Percentiles rank a stretch among this genome's conserved stretches.
phyloP scores from a whole-genome alignment of 306 rosid species.

The Echinosophora koreensis region DNA sequence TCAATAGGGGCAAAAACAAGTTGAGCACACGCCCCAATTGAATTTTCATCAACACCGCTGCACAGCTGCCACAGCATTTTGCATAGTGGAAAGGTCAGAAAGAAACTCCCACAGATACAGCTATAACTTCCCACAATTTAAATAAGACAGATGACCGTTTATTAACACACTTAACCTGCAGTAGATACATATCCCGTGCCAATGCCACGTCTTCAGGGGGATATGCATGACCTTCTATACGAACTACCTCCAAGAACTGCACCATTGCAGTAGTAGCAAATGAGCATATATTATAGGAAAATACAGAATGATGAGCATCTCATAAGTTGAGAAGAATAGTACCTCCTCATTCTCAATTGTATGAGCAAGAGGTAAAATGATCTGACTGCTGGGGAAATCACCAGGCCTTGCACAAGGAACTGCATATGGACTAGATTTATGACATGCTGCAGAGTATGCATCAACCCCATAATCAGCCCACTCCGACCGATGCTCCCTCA shows the following conservation, averaged over 20 bases:
- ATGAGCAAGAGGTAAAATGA: slow-evolving; percentile 89
- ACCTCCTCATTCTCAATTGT: slow-evolving; percentile 98
- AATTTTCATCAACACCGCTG: slow-evolving; percentile 91
- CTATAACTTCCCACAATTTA: background rate
- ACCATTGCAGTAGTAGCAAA: slow-evolving; percentile 20
- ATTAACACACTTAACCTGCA: slow-evolving; percentile 63
- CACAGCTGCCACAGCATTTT: slow-evolving; percentile 67
- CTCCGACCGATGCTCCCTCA: slow-evolving; percentile 97
- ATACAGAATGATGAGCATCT: background rate
- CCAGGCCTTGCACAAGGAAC: slow-evolving; percentile 91
- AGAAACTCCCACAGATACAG: background rate
- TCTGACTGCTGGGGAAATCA: slow-evolving; percentile 89
- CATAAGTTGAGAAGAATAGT: slow-evolving; percentile 1
- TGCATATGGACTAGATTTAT: slow-evolving; percentile 83
- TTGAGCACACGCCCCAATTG: slow-evolving; percentile 92
- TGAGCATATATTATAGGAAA: background rate
- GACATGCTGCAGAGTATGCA: slow-evolving; percentile 91
- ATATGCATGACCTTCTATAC: slow-evolving; percentile 96
- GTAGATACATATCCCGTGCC: slow-evolving; percentile 89
- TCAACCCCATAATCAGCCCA: slow-evolving; percentile 99
- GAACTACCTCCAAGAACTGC: slow-evolving; percentile 95
- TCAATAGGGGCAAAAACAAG: slow-evolving; percentile 98
- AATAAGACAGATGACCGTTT: background rate
- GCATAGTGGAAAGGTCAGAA: background rate
- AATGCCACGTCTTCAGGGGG: slow-evolving; percentile 87